phyloP scores from a whole-genome alignment of 768 basidiomycete genomes.

The Solioccasus polychromus region DNA sequence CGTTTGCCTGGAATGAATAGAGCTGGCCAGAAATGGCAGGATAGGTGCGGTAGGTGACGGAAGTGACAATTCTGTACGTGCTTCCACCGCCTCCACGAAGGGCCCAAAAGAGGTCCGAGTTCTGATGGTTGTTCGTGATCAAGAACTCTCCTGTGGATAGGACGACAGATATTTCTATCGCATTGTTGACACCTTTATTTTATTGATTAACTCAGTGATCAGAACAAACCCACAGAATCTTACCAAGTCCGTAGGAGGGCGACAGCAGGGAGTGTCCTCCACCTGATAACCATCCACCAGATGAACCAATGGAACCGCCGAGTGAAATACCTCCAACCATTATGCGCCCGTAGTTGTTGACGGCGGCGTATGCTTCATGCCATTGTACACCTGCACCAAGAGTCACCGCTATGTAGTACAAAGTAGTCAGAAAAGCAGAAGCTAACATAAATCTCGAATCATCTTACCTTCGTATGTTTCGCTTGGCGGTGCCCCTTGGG shows the following conservation, averaged over 20 bases:
- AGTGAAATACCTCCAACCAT: slow-evolving; percentile 46
- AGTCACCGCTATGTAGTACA: slow-evolving; percentile 25
- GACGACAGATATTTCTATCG: slow-evolving; percentile 44
- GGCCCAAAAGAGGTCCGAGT: slow-evolving; percentile 54
- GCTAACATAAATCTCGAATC: neutral
- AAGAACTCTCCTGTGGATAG: slow-evolving; percentile 40
- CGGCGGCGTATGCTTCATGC: slow-evolving; percentile 42
- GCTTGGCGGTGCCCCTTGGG: slow-evolving; percentile 28
- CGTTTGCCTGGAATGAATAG: slow-evolving; percentile 30
- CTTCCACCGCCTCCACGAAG: slow-evolving; percentile 51
- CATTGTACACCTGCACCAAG: slow-evolving; percentile 48
- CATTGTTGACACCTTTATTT: slow-evolving; percentile 44
- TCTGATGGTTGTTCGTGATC: slow-evolving; percentile 37
- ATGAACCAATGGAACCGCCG: slow-evolving; percentile 44
- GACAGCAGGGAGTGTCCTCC: slow-evolving; percentile 46
- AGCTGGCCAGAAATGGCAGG: slow-evolving; percentile 34
- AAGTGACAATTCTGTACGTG: slow-evolving; percentile 47
- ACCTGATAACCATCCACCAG: slow-evolving; percentile 51
- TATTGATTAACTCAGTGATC: neutral
- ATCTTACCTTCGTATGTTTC: slow-evolving; percentile 23
- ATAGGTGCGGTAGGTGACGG: slow-evolving; percentile 46
- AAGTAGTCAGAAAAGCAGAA: slow-evolving; percentile 5
- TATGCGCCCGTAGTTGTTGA: slow-evolving; percentile 35
- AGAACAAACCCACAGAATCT: neutral
- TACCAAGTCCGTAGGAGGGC: slow-evolving; percentile 43